Evolutionary conservation across 805 yeast genomes (phyloP), one percentile per base, ranked within the genome.

Genomic region (Saturnispora serradocipensis): DNA sequence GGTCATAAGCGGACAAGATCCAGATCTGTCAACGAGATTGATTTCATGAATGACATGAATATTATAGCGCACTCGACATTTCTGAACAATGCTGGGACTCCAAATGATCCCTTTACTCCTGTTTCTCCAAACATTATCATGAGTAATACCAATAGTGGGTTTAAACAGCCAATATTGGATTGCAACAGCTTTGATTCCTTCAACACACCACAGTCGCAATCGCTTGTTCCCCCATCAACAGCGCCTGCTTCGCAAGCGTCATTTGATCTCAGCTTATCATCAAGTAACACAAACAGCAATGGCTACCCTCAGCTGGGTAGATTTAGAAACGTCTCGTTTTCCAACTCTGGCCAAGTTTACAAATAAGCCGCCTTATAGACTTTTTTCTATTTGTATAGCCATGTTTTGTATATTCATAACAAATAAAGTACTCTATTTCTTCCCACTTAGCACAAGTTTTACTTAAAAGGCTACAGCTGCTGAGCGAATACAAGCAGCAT

Each of bases 1-100:
- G 67, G 66, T 9, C 71, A 67, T 49, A 67, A 67, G 48, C 57
- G 71, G 43, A 65, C 69, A 8, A 59, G 71, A 52, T 67, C 71
- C 5, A 57, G 69, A 42, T 67, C 71, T 15, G 54, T 67, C 43
- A 65, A 66, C 25, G 67, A 66, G 40, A 57, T 67, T 44, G 64
- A 60, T 44, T 50, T 48, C 5, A 48, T 62, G 27, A 18, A 20
- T 11, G 47, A 49, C 20, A 35, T 49, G 11, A 43, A 49, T 10
- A 34, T 18, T 10, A 32, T 34, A 9, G 51, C 47, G 16, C 43
- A 44, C 16, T 49, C 51, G 7, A 49, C 51, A 4, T 38, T 49
- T 8, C 28, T 45, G 8, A 32, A 36, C 25, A 39, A 39, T 18
- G 18, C 43, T 18, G 43, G 36, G 15, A 48, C 35, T 22, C 42